Conservation (phyloP, 1,284 basidiomycete genomes). For the Malassezia dermatis region DNA sequence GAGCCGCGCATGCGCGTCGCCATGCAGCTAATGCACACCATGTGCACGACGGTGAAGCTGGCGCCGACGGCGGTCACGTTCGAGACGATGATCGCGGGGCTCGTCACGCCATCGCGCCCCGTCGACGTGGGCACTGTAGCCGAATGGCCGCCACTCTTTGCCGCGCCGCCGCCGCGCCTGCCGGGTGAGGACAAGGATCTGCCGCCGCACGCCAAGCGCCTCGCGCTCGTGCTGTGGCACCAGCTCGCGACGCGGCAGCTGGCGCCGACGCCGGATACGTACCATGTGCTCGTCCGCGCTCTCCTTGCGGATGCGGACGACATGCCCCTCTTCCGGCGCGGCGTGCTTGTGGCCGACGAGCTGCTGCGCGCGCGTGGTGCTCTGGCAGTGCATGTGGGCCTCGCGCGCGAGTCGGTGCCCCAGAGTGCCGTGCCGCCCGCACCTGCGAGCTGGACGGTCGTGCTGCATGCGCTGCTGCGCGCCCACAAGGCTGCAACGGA, state of each 20-base stretch:
- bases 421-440: background rate
- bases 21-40: constrained; percentile 28
- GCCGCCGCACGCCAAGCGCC: constrained; percentile 10
- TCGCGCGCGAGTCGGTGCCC: background rate
- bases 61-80: constrained; percentile 31
- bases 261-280: constrained; percentile 15
- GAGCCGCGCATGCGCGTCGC: constrained; percentile 25
- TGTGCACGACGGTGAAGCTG: constrained; percentile 24
- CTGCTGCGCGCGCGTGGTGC: constrained; percentile 7
- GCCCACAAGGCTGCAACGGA: background rate
- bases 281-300: constrained; percentile 8
- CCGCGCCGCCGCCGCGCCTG: background rate
- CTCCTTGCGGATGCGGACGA: background rate
- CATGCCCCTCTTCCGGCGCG: background rate
- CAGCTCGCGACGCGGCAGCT: constrained; percentile 20
- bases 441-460: constrained; percentile 2
- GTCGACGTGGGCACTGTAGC: constrained; percentile 13
- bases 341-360: constrained; percentile 13
- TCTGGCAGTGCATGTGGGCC: background rate
- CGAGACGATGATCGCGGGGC: constrained; percentile 23
- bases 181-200: background rate
- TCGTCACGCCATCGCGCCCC: constrained; percentile 17
- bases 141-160: constrained; percentile 11
- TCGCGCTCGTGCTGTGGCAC: constrained; percentile 25
- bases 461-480: constrained; percentile 1